Percentiles rank a stretch among this genome's conserved stretches.
These are phyloP conservation scores for Tolypocladium guangdongense DNA, from an alignment of 2,329 filamentous ascomycete genomes.

Conservation along the genomic window DNA sequence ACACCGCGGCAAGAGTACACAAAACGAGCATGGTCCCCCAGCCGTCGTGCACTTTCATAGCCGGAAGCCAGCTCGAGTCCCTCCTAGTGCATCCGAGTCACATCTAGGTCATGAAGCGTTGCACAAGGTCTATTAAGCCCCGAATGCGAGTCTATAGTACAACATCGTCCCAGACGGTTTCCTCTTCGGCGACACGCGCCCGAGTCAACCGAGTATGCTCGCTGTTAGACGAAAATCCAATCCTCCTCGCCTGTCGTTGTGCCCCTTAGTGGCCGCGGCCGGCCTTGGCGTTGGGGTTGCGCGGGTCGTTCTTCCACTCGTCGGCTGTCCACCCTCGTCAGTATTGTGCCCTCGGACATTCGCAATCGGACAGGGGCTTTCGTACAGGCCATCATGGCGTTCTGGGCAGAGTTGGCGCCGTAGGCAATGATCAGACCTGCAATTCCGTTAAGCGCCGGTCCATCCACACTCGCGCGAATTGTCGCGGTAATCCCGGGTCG, in stretches of 20 bases:
- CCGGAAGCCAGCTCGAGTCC: too few relatives aligned
- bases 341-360: slow-evolving; percentile 4
- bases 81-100: neutral
- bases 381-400: slow-evolving; percentile 66
- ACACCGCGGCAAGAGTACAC: too few relatives aligned
- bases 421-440: slow-evolving; percentile 77
- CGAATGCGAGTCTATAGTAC: slow-evolving; percentile 31
- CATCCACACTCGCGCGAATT: neutral
- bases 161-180: slow-evolving; percentile 20
- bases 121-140: slow-evolving; percentile 22
- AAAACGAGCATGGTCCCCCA: too few relatives aligned
- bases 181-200: slow-evolving; percentile 8
- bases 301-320: slow-evolving; percentile 94
- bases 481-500: neutral
- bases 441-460: neutral
- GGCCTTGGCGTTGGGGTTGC: slow-evolving; percentile 58
- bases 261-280: slow-evolving; percentile 31
- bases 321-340: slow-evolving; percentile 48
- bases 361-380: slow-evolving; percentile 1
- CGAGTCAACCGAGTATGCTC: slow-evolving; percentile 15
- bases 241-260: slow-evolving; percentile 11
- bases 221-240: slow-evolving; percentile 4
- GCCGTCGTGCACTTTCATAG: neutral
- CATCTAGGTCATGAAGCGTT: slow-evolving; percentile 3
- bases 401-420: slow-evolving; percentile 79